Evolutionary conservation across 768 basidiomycete genomes (phyloP), one percentile per base, ranked within the genome.

Genomic region (Daedaleopsis nitida): DNA sequence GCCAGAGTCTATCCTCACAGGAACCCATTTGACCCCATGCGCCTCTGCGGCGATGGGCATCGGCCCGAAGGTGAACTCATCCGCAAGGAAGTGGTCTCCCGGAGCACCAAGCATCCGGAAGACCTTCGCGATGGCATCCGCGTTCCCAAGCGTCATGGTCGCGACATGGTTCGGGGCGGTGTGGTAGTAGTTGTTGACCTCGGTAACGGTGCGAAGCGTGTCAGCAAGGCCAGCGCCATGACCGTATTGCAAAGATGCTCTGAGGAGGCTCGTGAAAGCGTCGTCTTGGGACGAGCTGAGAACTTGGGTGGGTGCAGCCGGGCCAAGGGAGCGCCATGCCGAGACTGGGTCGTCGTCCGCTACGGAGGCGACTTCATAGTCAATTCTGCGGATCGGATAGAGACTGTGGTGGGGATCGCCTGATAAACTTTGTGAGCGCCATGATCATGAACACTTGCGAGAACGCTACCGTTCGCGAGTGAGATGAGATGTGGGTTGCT

Each of bases 1-100:
- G 44, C 76, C 74, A 37, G 75, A 74, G 66, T 84, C 83, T 62
- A 82, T 80, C 58, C 74, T 72, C 27, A 84, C 75, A 0, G 77
- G 77, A 4, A 76, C 74, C 74, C 79, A 78, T 23, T 72, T 76
- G 35, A 79, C 72, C 1, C 76, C 78, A 32, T 75, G 76, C 10
- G 76, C 65, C 13, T 76, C 63, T 6, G 76, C 76, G 3, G 73
- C 72, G 59, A 77, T 77, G 21, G 78, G 72, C 55, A 77, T 68
- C 55, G 76, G 74, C 19, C 69, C 66, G 66, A 78, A 80, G 16
- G 79, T 74, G 66, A 75, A 78, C 64, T 79, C 78, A 60, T 80
- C 79, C 21, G 73, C 74, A 19, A 80, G 71, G 60, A 80, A 78
- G 44, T 73, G 70, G 64, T 80, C 78, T 19, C 77, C 78, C 5